Conservation (phyloP, 257 asterid species). For the Eucommia ulmoides region DNA sequence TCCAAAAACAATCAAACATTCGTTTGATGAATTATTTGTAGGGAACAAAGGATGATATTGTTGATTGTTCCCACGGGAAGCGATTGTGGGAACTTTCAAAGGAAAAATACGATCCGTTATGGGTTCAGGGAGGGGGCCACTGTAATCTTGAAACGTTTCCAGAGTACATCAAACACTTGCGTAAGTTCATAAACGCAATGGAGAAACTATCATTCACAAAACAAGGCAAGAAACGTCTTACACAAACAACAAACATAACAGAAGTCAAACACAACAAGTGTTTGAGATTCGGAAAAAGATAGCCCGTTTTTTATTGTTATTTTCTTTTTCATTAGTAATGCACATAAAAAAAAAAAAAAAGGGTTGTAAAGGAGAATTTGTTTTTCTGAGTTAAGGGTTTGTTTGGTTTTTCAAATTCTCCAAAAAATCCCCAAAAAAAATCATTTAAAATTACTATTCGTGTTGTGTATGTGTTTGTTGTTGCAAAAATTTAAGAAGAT, state of each 20-base stretch:
- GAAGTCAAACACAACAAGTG: slow-evolving; percentile 65
- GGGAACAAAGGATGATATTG: slow-evolving; percentile 90
- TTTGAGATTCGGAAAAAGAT: slow-evolving; percentile 63
- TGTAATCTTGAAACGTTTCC: slow-evolving; percentile 95
- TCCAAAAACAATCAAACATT: background rate
- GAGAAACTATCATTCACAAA: slow-evolving; percentile 74
- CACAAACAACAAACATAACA: slow-evolving; percentile 21
- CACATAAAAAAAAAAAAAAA: no score
- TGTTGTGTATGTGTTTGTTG: no score
- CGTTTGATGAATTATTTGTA: slow-evolving; percentile 18
- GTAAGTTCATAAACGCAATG: slow-evolving; percentile 74
- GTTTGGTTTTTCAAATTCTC: no score
- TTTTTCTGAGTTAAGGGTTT: no score
- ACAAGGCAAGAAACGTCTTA: slow-evolving; percentile 25
- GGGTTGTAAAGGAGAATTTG: no score
- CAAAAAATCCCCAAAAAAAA: no score
- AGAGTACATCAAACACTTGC: slow-evolving; percentile 73
- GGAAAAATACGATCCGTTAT: slow-evolving; percentile 89
- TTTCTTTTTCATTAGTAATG: no score
- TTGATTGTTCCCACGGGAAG: slow-evolving; percentile 88
- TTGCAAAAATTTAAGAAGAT: no score
- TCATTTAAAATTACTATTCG: no score
- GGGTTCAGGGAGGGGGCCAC: slow-evolving; percentile 98
- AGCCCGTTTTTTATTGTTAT: no score
- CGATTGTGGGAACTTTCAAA: slow-evolving; percentile 89